Conservation (phyloP, 2,329 filamentous ascomycete genomes). For the Colletotrichum chlorophyti region DNA sequence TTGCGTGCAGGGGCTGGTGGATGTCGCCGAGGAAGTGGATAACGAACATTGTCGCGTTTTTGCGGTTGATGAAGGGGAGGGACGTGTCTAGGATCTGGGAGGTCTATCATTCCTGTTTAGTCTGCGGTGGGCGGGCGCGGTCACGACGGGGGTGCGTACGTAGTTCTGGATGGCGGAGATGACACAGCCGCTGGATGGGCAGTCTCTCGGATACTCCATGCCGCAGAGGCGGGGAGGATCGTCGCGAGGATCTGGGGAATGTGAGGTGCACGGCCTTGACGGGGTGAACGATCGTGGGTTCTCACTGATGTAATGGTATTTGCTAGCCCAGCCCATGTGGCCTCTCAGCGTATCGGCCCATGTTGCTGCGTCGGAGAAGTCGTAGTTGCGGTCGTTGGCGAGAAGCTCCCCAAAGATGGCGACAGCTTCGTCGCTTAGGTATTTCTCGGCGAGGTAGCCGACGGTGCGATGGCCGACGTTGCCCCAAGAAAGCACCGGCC, state of each 20-base stretch:
- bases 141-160: not conserved
- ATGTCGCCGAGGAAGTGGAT: slow-evolving; percentile 31
- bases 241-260: slow-evolving; percentile 18
- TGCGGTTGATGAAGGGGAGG: slow-evolving; percentile 36
- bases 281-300: not conserved
- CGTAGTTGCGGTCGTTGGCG: slow-evolving; percentile 27
- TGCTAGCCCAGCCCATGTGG: slow-evolving; percentile 28
- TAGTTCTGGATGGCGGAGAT: slow-evolving; percentile 29
- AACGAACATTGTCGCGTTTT: slow-evolving; percentile 30
- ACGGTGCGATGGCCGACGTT: slow-evolving; percentile 29
- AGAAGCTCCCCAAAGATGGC: slow-evolving; percentile 25
- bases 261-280: not conserved
- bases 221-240: slow-evolving; percentile 28
- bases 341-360: slow-evolving; percentile 29
- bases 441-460: slow-evolving; percentile 29
- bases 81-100: slow-evolving; percentile 25
- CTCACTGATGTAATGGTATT: slow-evolving; percentile 30
- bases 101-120: slow-evolving; percentile 1
- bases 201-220: slow-evolving; percentile 28
- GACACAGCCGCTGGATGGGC: slow-evolving; percentile 27
- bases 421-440: slow-evolving; percentile 22
- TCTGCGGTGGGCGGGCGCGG: too few relatives aligned
- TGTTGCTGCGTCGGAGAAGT: slow-evolving; percentile 28
- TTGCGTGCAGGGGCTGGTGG: slow-evolving; percentile 30
- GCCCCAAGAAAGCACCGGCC: slow-evolving; percentile 13